Evolutionary conservation across 2,329 filamentous ascomycete genomes (phyloP), one percentile per base, ranked within the genome.

Genomic region (Cladosporium sphaerospermum): DNA sequence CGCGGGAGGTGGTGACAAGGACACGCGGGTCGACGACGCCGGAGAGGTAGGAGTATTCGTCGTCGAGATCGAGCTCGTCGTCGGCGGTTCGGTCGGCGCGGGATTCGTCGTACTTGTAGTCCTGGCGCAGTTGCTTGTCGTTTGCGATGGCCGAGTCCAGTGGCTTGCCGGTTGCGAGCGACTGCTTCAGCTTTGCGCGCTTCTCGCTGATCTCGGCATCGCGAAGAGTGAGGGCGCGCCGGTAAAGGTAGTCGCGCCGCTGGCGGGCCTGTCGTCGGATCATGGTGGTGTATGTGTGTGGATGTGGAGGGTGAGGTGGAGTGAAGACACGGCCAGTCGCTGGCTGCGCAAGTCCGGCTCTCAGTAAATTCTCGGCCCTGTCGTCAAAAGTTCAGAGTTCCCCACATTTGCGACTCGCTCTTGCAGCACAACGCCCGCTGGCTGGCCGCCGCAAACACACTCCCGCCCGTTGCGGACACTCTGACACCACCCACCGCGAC

Each of bases 171-270:
- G 88, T 89, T 18, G 93, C 92, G 47, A 97, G 78, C 9, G 91
- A 90, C 33, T 85, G 83, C 68, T 91, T 87, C 52, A 99, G 75
- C 68, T 95, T 88, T 37, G 91, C 86, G 63, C 92, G 80, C 71
- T 96, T 96, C 69, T 95, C 89, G 54, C 87, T 88, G 59, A 95
- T 95, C 66, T 96, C 92, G 57, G 92, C 92, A 74, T 96, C 89
- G 61, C 87, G 85, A 41, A 96, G 81, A 18, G 89, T 85, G 54
- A 96, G 79, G 36, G 93, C 92, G 65, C 88, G 85, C 56, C 92
- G 84, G 71, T 96, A 95, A 63, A 99, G 83, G 71, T 97, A 95
- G 68, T 95, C 89, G 62, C 88, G 80, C 63, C 89, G 79, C 71
- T 91, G 83, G 61, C 88, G 83, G 57, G 85, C 84, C 78, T 89